Conservation (phyloP, 192 early-diverging fungal genomes). For the Backusella westeae region DNA sequence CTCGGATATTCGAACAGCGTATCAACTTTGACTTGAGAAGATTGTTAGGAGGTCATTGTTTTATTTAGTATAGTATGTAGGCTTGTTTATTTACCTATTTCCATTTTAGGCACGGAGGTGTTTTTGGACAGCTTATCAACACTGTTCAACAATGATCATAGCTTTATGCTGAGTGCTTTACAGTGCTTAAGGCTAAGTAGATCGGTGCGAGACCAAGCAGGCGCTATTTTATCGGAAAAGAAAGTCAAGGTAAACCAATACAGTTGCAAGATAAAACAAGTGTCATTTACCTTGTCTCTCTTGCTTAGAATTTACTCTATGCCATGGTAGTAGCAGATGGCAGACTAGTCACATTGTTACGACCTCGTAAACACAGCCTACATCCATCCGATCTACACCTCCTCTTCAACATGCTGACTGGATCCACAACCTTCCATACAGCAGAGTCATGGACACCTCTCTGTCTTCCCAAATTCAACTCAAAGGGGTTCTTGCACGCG, state of each 20-base stretch:
- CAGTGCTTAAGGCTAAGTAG: slow-evolving; percentile 71
- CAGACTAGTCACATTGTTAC: slow-evolving; percentile 71
- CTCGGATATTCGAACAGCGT: slow-evolving; percentile 81
- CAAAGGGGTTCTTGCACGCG: slow-evolving; percentile 82
- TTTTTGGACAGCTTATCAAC: slow-evolving; percentile 79
- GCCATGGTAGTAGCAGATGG: slow-evolving; percentile 77
- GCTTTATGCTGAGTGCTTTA: slow-evolving; percentile 73
- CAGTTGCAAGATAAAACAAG: too few relatives aligned
- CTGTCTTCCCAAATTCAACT: slow-evolving; percentile 91
- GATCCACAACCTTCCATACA: slow-evolving; percentile 70
- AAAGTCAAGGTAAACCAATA: slow-evolving; percentile 51
- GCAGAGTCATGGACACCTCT: slow-evolving; percentile 94
- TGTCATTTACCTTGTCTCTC: neutral
- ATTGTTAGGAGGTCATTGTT: slow-evolving; percentile 63
- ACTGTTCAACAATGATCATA: slow-evolving; percentile 64
- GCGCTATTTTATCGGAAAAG: slow-evolving; percentile 51
- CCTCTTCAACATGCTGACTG: slow-evolving; percentile 76
- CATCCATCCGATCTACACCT: slow-evolving; percentile 83
- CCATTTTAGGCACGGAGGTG: slow-evolving; percentile 62
- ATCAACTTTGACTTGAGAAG: slow-evolving; percentile 87
- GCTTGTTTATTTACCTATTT: neutral
- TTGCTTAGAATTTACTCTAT: slow-evolving; percentile 61
- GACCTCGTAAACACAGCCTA: slow-evolving; percentile 75
- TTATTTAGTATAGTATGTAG: neutral
- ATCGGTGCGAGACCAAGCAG: slow-evolving; percentile 67